These are phyloP conservation scores for Lactarius quietus DNA, from an alignment of 768 basidiomycete genomes.

Conservation along the genomic window DNA sequence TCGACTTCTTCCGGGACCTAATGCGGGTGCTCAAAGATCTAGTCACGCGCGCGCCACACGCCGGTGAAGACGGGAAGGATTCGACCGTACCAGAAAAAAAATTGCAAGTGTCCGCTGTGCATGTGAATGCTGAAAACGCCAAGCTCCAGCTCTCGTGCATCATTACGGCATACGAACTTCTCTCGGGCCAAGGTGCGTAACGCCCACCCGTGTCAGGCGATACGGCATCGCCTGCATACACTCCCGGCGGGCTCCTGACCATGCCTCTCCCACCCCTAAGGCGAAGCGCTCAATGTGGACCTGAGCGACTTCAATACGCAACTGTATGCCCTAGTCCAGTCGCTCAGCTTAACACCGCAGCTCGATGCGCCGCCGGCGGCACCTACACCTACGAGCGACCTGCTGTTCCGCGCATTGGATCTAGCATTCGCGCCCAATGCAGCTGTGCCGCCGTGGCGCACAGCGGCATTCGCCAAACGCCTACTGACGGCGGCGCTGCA, in stretches of 20 bases:
- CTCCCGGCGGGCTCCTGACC: not conserved
- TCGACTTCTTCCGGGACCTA: slow-evolving; percentile 97
- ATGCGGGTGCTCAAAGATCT: slow-evolving; percentile 81
- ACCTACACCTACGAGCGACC: slow-evolving; percentile 46
- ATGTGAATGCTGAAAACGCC: slow-evolving; percentile 41
- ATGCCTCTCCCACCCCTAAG: slow-evolving; percentile 37
- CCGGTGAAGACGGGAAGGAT: slow-evolving; percentile 31
- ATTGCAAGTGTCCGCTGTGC: slow-evolving; percentile 21
- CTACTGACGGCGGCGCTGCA: slow-evolving; percentile 75
- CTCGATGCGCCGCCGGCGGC: slow-evolving; percentile 43
- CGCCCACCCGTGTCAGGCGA: slow-evolving; percentile 9
- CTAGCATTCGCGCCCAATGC: slow-evolving; percentile 77
- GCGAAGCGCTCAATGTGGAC: slow-evolving; percentile 97
- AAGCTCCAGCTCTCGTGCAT: slow-evolving; percentile 77
- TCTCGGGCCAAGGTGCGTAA: slow-evolving; percentile 85
- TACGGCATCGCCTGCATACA: not conserved
- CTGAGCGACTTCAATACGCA: slow-evolving; percentile 81
- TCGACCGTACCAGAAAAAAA: slow-evolving; percentile 18
- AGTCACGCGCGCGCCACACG: slow-evolving; percentile 50
- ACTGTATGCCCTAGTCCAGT: slow-evolving; percentile 78
- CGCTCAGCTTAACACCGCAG: slow-evolving; percentile 62
- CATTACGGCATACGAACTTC: slow-evolving; percentile 94
- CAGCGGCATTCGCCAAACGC: slow-evolving; percentile 93
- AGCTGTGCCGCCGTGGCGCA: slow-evolving; percentile 65
- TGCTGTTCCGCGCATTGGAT: slow-evolving; percentile 83